Evolutionary conservation across 2,329 filamentous ascomycete genomes (phyloP), one percentile per base, ranked within the genome.

Genomic region (Diaporthe sp.): DNA sequence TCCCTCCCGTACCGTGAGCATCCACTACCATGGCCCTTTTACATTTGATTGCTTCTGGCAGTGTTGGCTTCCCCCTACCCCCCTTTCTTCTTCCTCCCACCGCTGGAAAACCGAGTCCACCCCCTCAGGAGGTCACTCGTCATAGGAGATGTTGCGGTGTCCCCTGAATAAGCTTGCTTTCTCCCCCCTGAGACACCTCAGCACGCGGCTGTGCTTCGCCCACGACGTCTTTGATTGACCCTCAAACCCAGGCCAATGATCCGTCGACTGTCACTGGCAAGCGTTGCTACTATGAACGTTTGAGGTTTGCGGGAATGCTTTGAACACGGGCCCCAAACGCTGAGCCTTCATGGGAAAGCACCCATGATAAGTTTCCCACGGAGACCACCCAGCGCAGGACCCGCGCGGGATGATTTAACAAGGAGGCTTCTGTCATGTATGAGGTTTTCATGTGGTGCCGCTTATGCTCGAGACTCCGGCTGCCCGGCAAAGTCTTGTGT

Each of bases 121-220:
- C 17, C n/a, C 45, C 35, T 30, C n/a, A 58, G 40, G 45, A 40
- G 9, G 35, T 33, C 58, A 35, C n/a, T 67, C 42, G 60, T 50
- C 40, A 17, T 72, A 54, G 40, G 28, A 38, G n/a, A 42, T 60
- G 50, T 50, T 64, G 40, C 47, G 74, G 58, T 60, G 42, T 47
- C 50, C 57, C 35, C 28, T 4, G 47, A 45, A 12, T 13, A 54
- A 52, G 22, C 58, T 57, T 70, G 40, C 33, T 67, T 19, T 54
- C 22, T 60, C 15, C 12, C 17, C 38, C 42, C 74, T 68, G 71
- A 75, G 52, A 74, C 67, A 61, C 45, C 28, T 55, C 74, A 71
- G 50, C 58, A 57, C 17, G 71, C 52, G 33, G 42, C 33, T n/a
- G 19, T 25, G 52, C 35, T 67, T 8, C 28, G 3, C 6, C 28